These are phyloP conservation scores for Pyracantha coccinea DNA, from an alignment of 331 rosid species.

Conservation along the genomic window DNA sequence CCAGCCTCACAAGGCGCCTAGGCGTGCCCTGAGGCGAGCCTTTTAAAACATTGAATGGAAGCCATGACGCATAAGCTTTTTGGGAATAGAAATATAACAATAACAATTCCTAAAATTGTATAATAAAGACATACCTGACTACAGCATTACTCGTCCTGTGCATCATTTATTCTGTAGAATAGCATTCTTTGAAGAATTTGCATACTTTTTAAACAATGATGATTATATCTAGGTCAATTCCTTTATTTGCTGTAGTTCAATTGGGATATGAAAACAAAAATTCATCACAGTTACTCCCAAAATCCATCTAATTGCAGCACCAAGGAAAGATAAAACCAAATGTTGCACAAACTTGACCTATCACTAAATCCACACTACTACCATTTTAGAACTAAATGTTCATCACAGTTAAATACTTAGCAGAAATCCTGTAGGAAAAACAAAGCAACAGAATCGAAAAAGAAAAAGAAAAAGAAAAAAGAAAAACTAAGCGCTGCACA, in stretches of 20 bases:
- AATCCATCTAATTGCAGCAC: not conserved
- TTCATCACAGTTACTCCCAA: not conserved
- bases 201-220: too few species aligned
- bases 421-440: not conserved
- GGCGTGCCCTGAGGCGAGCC: too few species aligned
- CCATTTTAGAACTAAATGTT: not conserved
- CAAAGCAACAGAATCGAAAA: constrained; percentile 3
- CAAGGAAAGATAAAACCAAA: not conserved
- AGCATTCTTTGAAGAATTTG: too few species aligned
- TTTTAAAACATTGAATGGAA: too few species aligned
- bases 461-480: constrained; percentile 6
- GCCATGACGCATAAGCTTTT: too few species aligned
- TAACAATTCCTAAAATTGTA: too few species aligned
- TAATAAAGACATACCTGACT: too few species aligned
- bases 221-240: not conserved
- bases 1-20: too few species aligned
- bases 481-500: constrained; percentile 8
- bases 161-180: too few species aligned
- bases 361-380: not conserved
- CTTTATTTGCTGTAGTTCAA: not conserved
- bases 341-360: not conserved
- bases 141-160: too few species aligned
- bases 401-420: not conserved
- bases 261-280: not conserved
- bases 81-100: too few species aligned